Evolutionary conservation across 2,329 filamentous ascomycete species (phyloP), one percentile per base, ranked within the genome.

Genomic region (Colletotrichum camelliae): DNA sequence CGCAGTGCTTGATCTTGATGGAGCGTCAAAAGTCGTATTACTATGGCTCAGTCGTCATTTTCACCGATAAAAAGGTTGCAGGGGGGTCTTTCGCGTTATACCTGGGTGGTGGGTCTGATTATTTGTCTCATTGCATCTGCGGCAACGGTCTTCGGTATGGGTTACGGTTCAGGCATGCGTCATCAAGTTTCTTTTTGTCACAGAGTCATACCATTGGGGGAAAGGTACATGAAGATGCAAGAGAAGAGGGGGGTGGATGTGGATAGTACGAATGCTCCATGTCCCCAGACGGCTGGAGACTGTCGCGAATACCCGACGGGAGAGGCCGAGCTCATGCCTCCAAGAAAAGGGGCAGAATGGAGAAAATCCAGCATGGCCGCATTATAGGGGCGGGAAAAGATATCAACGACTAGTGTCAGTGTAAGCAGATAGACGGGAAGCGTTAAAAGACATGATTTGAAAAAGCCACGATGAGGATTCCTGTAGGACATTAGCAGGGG

Each of bases 391-490:
- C 61, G 74, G 71, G 18, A 74, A 74, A 75, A 72, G 52, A 71
- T 61, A 52, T 71, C 71, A 75, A 71, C 75, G 71, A 67, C 62
- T 62, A 75, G 71, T 75, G 71, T 75, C 74, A 76, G 61, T 76
- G 66, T 76, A 75, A 70, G 74, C 71, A 76, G 52, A 76, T 76
- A 76, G 74, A 76, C 62, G 60, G 61, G 52, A 75, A 76, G 74
- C 74, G 71, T 75, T 75, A 71, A 75, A 75, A 76, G 66, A 76
- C 31, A 74, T 76, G 66, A 75, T 75, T 75, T 75, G n/a, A 70
- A 62, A 70, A 15, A 48, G 24, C 33, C n/a, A 15, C 33, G 4
- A n/a, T 6, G 58, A 31, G 29, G n/a, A n/a, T n/a, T 13, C 1
- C 15, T 61, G 7, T 48, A 18, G 15, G 16, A 18, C 24, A 13